Evolutionary conservation across 1,139 yeast genomes (phyloP).

Genomic region (Torulaspora pretoriensis): DNA sequence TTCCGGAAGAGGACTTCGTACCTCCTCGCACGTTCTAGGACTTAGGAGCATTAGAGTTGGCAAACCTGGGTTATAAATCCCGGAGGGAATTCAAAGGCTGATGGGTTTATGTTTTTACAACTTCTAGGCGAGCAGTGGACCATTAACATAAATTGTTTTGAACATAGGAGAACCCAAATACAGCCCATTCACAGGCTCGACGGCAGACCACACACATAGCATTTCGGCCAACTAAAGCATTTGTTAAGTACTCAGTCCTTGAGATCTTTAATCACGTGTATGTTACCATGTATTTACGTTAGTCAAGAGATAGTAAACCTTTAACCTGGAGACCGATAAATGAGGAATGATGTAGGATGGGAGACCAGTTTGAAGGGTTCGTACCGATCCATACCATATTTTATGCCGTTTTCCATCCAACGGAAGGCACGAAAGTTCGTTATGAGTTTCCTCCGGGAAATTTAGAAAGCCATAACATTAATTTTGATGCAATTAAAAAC

Average conservation of each 20-base stretch:
- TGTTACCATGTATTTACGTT: too few species aligned
- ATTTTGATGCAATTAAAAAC: constrained; percentile 82
- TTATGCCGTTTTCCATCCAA: constrained; percentile 90
- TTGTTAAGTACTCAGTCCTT: too few species aligned
- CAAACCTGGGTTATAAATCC: too few species aligned
- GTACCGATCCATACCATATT: constrained; percentile 77
- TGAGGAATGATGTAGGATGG: constrained; percentile 3
- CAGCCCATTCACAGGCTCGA: too few species aligned
- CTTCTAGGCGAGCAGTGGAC: neutral
- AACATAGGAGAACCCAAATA: too few species aligned
- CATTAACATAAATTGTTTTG: too few species aligned
- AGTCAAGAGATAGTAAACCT: neutral
- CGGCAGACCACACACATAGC: too few species aligned
- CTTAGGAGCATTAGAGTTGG: too few species aligned
- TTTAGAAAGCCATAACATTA: constrained; percentile 49
- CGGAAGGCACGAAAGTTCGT: constrained; percentile 90
- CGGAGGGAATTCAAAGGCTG: neutral
- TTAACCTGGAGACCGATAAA: neutral
- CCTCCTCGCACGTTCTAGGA: constrained; percentile 10
- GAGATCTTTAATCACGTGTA: neutral
- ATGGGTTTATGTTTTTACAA: neutral
- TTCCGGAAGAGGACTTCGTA: constrained; percentile 44
- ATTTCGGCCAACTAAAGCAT: too few species aligned
- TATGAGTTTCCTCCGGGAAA: constrained; percentile 80
- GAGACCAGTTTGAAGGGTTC: constrained; percentile 32